These are phyloP conservation scores for Fraxinus pennsylvanica DNA, from an alignment of 257 asterid genomes.

Conservation along the genomic window DNA sequence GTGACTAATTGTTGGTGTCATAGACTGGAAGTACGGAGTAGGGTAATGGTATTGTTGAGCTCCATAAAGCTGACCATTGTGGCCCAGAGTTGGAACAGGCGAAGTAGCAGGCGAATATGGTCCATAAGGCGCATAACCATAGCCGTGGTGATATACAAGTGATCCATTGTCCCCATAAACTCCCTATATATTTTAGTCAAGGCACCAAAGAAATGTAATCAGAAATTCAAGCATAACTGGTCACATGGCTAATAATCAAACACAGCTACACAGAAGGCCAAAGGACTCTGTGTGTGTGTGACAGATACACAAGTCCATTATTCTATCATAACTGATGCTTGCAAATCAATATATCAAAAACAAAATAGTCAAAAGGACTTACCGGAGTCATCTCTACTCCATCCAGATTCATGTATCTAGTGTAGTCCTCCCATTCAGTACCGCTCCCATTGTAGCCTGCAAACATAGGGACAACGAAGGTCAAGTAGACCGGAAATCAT, in stretches of 20 bases:
- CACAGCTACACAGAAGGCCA: background rate
- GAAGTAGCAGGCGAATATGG: conserved; percentile 66
- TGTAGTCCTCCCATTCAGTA: conserved; percentile 54
- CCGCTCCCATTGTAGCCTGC: conserved; percentile 48
- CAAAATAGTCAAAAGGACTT: conserved; percentile 19
- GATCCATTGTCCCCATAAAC: conserved; percentile 69
- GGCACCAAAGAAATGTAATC: background rate
- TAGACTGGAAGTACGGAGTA: conserved; percentile 55
- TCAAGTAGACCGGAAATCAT: background rate
- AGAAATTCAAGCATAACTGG: background rate
- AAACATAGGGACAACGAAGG: background rate
- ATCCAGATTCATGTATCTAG: conserved; percentile 45
- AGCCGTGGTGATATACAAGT: conserved; percentile 59
- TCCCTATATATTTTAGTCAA: conserved; percentile 41
- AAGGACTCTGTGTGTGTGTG: background rate
- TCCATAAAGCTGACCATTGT: conserved; percentile 67
- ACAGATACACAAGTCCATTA: background rate
- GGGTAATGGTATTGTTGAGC: conserved; percentile 76
- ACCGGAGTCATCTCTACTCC: conserved; percentile 56
- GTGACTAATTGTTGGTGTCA: conserved; percentile 43
- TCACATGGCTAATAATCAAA: background rate
- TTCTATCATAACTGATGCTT: background rate
- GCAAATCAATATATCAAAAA: background rate
- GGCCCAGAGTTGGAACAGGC: conserved; percentile 61
- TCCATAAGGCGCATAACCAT: conserved; percentile 60